A percentile compares a stretch with the other conserved stretches of the same genome.
Evolutionary conservation across 129 eudicot genomes (phyloP).

Genomic region (Solidago caesia): DNA sequence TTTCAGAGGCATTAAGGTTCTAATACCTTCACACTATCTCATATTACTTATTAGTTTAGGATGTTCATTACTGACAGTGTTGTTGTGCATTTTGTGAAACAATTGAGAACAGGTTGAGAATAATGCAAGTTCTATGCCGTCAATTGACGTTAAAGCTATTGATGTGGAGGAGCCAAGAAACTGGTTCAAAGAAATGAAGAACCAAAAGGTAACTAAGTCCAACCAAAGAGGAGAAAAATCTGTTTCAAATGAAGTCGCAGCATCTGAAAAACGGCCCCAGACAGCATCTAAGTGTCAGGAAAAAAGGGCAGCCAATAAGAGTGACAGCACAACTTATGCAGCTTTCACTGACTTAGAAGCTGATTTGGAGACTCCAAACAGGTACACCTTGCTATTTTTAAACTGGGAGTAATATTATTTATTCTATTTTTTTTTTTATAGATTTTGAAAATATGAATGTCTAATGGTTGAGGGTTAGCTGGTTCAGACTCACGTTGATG

Average conservation of each 20-base stretch:
- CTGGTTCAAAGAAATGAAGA: constrained; percentile 36
- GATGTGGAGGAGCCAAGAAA: constrained; percentile 33
- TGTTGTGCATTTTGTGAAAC: constrained; percentile 18
- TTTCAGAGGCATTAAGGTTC: constrained; percentile 71
- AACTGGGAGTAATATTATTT: background rate
- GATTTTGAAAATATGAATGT: too few species aligned
- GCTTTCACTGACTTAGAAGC: constrained; percentile 40
- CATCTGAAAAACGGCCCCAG: constrained; percentile 19
- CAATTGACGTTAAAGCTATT: constrained; percentile 31
- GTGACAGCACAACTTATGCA: constrained; percentile 22
- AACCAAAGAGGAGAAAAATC: constrained; percentile 26
- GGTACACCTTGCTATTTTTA: constrained; percentile 38
- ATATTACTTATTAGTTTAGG: background rate
- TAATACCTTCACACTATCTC: constrained; percentile 8
- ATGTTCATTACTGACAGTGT: constrained; percentile 10
- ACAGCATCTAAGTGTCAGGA: constrained; percentile 29
- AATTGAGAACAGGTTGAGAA: constrained; percentile 51
- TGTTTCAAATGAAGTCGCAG: constrained; percentile 30
- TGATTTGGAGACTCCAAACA: constrained; percentile 43
- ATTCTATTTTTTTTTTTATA: background rate
- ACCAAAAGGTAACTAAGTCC: constrained; percentile 32
- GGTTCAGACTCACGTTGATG: too few species aligned
- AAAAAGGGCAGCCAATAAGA: constrained; percentile 25
- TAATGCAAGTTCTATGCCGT: constrained; percentile 29
- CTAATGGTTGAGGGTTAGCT: too few species aligned